phyloP scores from a whole-genome alignment of 148 eudicot species.

The Pharnaceum exiguum region DNA sequence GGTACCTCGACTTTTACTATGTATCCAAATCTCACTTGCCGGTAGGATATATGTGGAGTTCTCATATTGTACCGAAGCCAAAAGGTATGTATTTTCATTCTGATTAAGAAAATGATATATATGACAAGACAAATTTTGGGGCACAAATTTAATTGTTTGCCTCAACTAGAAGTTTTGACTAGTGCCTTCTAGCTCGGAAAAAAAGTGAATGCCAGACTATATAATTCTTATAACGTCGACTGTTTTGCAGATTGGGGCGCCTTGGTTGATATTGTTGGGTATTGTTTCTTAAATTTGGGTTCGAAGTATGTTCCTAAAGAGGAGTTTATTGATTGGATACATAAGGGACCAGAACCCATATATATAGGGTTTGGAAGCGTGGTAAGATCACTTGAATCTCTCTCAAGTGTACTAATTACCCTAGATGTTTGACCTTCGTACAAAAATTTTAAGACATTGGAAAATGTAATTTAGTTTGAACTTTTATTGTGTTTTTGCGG shows the following conservation, averaged over 20 bases:
- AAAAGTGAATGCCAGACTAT: no score
- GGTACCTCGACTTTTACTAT: conserved; percentile 79
- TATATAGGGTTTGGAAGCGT: conserved; percentile 73
- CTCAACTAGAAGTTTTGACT: no score
- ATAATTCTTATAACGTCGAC: no score
- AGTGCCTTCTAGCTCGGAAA: no score
- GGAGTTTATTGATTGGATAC: conserved; percentile 49
- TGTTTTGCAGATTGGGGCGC: conserved; percentile 74
- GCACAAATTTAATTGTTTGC: no score
- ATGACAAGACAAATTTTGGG: background rate
- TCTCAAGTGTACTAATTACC: background rate
- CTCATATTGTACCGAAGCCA: conserved; percentile 86
- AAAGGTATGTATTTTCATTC: conserved; percentile 35
- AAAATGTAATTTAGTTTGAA: no score
- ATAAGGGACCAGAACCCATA: conserved; percentile 48
- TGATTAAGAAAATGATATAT: background rate
- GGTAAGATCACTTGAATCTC: conserved; percentile 36
- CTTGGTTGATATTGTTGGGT: conserved; percentile 64
- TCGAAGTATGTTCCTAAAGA: conserved; percentile 55
- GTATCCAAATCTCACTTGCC: conserved; percentile 90
- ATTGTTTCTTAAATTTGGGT: conserved; percentile 69
- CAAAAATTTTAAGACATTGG: background rate
- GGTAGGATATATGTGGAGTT: conserved; percentile 97
- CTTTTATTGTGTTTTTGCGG: no score
- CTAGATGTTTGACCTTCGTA: conserved; percentile 3